Conservation (phyloP, 2,329 filamentous ascomycete genomes). For the Pseudogymnoascus sp. region DNA sequence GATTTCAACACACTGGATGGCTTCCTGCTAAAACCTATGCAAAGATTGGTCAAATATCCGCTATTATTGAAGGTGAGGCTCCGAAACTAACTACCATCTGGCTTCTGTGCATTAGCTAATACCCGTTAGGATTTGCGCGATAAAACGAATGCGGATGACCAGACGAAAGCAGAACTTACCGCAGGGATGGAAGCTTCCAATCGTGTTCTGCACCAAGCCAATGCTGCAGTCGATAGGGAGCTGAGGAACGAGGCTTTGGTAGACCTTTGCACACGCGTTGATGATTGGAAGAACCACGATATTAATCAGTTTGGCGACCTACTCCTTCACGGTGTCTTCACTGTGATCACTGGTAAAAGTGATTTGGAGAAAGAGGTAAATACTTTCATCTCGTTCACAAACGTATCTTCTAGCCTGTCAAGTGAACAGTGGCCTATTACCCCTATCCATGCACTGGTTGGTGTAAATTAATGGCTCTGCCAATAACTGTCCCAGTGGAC, state of each 20-base stretch:
- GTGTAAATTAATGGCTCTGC: background rate
- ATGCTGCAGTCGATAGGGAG: slow-evolving; percentile 85
- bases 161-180: slow-evolving; percentile 64
- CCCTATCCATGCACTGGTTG: background rate
- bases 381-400: background rate
- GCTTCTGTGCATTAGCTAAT: slow-evolving; percentile 13
- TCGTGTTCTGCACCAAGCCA: slow-evolving; percentile 74
- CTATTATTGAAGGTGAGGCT: slow-evolving; percentile 68
- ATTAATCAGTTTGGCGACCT: slow-evolving; percentile 89
- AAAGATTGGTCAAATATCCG: slow-evolving; percentile 90
- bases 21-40: slow-evolving; percentile 94
- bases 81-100: background rate
- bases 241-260: slow-evolving; percentile 76
- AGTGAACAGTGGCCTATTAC: background rate
- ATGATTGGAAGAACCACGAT: slow-evolving; percentile 94
- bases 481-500: background rate
- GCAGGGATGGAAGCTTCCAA: slow-evolving; percentile 76
- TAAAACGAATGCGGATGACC: slow-evolving; percentile 68
- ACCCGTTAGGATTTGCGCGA: slow-evolving; percentile 70
- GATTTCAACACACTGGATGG: slow-evolving; percentile 84
- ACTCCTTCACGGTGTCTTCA: slow-evolving; percentile 82
- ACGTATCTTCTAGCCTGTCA: background rate
- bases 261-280: slow-evolving; percentile 75
- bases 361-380: slow-evolving; percentile 75
- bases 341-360: slow-evolving; percentile 81